These are phyloP conservation scores for Polygonum maritimum DNA, from an alignment of 148 eudicot species.

Conservation along the genomic window DNA sequence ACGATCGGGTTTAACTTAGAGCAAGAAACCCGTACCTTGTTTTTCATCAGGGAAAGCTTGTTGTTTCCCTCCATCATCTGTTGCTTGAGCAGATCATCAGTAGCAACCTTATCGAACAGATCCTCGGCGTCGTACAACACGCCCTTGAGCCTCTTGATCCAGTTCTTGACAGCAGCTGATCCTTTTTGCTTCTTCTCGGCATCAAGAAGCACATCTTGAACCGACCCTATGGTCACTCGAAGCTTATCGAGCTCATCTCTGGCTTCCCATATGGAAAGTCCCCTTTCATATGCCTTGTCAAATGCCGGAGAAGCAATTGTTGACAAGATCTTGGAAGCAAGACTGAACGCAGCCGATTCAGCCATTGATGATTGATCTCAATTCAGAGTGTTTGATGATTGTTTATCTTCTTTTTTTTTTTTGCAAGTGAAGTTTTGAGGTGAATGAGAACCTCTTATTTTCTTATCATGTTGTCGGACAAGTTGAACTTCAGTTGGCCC, in stretches of 20 bases:
- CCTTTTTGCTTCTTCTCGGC: slow-evolving; percentile 23
- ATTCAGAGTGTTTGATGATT: background rate
- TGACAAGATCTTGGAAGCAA: background rate
- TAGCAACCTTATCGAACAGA: background rate
- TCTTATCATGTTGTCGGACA: too few species aligned
- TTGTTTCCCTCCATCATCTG: too few species aligned
- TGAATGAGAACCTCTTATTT: too few species aligned
- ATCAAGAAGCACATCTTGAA: slow-evolving; percentile 20
- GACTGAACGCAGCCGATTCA: background rate
- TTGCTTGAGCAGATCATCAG: background rate
- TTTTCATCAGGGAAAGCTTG: too few species aligned
- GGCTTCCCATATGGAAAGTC: background rate
- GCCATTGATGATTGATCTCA: background rate
- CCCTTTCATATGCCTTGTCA: background rate
- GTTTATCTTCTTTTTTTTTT: too few species aligned
- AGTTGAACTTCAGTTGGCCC: too few species aligned
- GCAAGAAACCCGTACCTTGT: too few species aligned
- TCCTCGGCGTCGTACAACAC: slow-evolving; percentile 11
- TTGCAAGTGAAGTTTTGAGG: too few species aligned
- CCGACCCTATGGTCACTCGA: slow-evolving; percentile 9
- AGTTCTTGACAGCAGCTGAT: slow-evolving; percentile 8
- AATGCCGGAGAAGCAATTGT: background rate
- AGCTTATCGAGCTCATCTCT: slow-evolving; percentile 12
- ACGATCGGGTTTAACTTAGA: background rate
- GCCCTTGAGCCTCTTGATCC: slow-evolving; percentile 17